Base-by-base conservation (phyloP, 257 asterid genomes). In the Lavandula angustifolia region DNA sequence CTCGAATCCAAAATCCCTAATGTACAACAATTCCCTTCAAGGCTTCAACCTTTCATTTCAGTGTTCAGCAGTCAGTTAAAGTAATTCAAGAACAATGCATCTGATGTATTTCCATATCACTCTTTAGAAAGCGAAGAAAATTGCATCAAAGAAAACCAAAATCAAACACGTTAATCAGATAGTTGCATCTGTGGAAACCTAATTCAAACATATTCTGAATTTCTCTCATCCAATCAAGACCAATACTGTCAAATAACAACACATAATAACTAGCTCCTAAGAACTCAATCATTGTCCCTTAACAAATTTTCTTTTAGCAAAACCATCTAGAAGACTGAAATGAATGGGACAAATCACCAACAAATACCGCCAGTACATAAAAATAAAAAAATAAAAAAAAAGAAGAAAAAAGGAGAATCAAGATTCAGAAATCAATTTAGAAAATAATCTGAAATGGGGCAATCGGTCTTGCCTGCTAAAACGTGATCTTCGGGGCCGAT, bases 401-500 rank as follows among this genome's bases (percentile, higher is more conserved):
- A 1, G 5, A 34, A 14, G 2, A 46, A 29, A 58, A 8, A 53
- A 9, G 69, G 42, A 1, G 44, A 53, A 33, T 14, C 37, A 18
- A 18, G 6, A 35, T 32, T 33, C 47, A 46, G 9, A 41, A 44
- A 17, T 9, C 41, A 22, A 67, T 44, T 16, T 6, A 66, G 7
- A 60, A 32, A 62, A 32, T 32, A 54, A 31, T 38, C 27, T 48
- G 58, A 67, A 68, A 10, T 32, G 51, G 60, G 27, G 3, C 2
- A 22, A 7, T 4, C 1, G 38, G 10, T 4, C 66, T 63, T 61
- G 72, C 95, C 96, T 80, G 74, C 70, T 64, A 92, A 73, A 63
- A 85, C 81, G 70, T 85, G 95, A 63, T 89, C 96, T 82, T 92
- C 96, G 8, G 96, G 96, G 61, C 94, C 96, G 68, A 89, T 78